phyloP scores from a whole-genome alignment of 2,329 filamentous ascomycete species.

The Drechslerella stenobrocha region DNA sequence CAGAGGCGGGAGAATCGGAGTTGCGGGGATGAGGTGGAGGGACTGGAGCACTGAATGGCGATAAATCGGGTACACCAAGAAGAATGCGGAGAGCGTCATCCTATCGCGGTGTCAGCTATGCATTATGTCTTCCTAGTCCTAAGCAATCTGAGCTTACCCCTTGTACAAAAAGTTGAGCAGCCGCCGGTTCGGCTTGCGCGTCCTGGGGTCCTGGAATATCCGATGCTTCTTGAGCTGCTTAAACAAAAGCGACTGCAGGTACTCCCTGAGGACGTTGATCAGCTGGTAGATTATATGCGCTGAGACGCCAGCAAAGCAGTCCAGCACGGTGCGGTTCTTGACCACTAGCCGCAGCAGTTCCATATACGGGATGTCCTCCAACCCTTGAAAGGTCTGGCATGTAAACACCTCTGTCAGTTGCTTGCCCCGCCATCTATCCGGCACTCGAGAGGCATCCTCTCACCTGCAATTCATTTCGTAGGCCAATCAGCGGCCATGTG shows the following conservation, averaged over 20 bases:
- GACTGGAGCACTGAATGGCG: constrained; percentile 52
- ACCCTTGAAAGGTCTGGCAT: constrained; percentile 24
- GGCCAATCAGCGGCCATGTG: constrained; percentile 52
- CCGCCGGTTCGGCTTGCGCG: constrained; percentile 49
- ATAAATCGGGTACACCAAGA: constrained; percentile 52
- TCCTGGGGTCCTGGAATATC: constrained; percentile 50
- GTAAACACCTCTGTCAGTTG: not conserved
- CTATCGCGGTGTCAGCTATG: constrained; percentile 33
- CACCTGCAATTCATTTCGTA: constrained; percentile 53
- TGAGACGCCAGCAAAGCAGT: constrained; percentile 52
- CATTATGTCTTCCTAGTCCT: no score
- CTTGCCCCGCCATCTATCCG: no score
- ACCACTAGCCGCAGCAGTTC: constrained; percentile 18
- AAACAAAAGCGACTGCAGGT: constrained; percentile 50
- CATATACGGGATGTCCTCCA: constrained; percentile 32
- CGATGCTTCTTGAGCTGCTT: constrained; percentile 49
- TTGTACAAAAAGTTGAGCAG: constrained; percentile 46
- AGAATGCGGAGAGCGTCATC: constrained; percentile 51
- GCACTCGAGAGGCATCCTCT: no score
- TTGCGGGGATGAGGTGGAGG: constrained; percentile 50
- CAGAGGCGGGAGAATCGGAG: constrained; percentile 50
- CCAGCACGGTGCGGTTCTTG: constrained; percentile 40
- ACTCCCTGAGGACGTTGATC: constrained; percentile 50
- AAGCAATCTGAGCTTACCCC: no score
- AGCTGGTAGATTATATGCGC: constrained; percentile 52